Conservation (phyloP, 2,329 filamentous ascomycete genomes). For the Microdochium trichocladiopsis region DNA sequence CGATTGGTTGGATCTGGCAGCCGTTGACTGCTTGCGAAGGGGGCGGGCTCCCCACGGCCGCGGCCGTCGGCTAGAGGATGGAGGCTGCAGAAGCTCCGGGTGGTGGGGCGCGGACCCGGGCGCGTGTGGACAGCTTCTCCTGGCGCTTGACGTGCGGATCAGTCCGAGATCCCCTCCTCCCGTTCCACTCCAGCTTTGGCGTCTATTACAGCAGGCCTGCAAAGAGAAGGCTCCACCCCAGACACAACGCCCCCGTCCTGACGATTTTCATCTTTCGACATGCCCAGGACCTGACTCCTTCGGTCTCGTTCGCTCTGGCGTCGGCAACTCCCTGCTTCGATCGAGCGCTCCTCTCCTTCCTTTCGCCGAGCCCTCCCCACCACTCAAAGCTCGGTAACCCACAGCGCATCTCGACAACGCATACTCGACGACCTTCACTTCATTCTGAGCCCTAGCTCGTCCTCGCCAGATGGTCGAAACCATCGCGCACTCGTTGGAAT, state of each 20-base stretch:
- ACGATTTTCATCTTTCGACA: background rate
- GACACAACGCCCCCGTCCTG: background rate
- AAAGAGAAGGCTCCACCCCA: background rate
- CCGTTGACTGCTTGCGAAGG: too few species aligned
- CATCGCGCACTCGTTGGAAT: too few species aligned
- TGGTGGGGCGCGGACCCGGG: background rate
- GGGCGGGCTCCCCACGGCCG: too few species aligned
- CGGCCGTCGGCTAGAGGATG: too few species aligned
- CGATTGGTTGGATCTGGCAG: too few species aligned
- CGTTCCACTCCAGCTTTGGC: background rate
- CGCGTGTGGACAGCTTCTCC: background rate
- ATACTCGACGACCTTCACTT: too few species aligned
- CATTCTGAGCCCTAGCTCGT: too few species aligned
- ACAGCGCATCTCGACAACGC: too few species aligned
- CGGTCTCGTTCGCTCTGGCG: background rate
- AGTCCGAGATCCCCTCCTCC: background rate
- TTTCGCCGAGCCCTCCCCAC: background rate
- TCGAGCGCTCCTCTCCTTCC: slow-evolving; percentile 4
- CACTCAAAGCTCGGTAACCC: background rate
- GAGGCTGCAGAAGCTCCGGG: background rate
- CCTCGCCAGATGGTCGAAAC: too few species aligned
- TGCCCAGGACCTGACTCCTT: background rate
- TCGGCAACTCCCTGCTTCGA: background rate
- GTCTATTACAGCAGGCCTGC: background rate
- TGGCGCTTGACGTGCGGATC: background rate